Conservation (phyloP, 2,329 filamentous ascomycete genomes). For the Zymoseptoria passerinii region DNA sequence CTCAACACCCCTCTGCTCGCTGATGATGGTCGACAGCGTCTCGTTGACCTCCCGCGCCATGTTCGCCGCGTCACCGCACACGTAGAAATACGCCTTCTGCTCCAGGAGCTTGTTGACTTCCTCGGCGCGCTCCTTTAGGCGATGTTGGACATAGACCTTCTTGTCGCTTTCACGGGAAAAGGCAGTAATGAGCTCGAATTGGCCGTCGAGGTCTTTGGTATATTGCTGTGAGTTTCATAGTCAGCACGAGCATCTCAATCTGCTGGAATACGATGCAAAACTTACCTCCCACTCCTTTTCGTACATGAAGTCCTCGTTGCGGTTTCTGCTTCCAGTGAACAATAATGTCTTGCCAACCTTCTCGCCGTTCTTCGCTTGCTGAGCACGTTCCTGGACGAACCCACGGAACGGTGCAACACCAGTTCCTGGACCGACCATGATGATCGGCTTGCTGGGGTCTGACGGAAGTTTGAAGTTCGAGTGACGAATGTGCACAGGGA, state of each 20-base stretch:
- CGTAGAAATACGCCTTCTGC: conserved; percentile 89
- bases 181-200: conserved; percentile 82
- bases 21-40: conserved; percentile 77
- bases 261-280: conserved; percentile 11
- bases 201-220: conserved; percentile 73
- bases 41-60: conserved; percentile 53
- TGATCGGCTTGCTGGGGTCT: conserved; percentile 84
- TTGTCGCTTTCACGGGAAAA: conserved; percentile 83
- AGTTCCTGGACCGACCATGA: conserved; percentile 93
- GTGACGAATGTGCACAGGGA: conserved; percentile 91
- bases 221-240: conserved; percentile 56
- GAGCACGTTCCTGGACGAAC: conserved; percentile 88
- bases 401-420: conserved; percentile 94
- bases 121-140: conserved; percentile 71
- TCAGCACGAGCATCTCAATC: conserved; percentile 5
- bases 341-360: conserved; percentile 79
- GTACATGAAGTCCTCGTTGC: conserved; percentile 87
- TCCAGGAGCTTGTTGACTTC: conserved; percentile 81
- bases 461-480: conserved; percentile 99
- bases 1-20: conserved; percentile 71
- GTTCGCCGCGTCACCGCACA: conserved; percentile 94
- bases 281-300: conserved; percentile 85
- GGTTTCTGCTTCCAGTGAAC: conserved; percentile 91
- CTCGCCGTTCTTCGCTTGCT: conserved; percentile 69
- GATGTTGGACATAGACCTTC: conserved; percentile 96